phyloP scores from a whole-genome alignment of 441 rosid genomes.

The Theobroma grandiflorum region DNA sequence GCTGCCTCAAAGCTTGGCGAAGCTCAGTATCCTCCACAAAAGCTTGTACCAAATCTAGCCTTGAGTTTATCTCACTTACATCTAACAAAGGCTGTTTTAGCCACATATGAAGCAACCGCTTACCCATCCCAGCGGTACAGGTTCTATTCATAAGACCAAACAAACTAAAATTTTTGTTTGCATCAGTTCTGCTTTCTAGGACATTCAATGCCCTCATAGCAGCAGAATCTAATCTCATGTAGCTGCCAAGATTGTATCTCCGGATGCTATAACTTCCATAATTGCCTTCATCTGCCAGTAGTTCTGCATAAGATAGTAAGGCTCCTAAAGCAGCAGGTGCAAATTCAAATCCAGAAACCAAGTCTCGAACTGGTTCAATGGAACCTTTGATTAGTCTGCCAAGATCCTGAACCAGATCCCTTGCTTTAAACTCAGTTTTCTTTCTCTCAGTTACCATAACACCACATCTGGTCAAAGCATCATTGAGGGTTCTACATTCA shows the following conservation, averaged over 20 bases:
- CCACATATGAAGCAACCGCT: slow-evolving; percentile 94
- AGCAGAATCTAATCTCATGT: slow-evolving; percentile 94
- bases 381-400: slow-evolving; percentile 89
- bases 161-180: slow-evolving; percentile 95
- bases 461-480: slow-evolving; percentile 73
- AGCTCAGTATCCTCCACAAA: slow-evolving; percentile 93
- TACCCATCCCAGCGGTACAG: slow-evolving; percentile 98
- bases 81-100: slow-evolving; percentile 93
- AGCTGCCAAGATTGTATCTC: slow-evolving; percentile 73
- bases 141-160: slow-evolving; percentile 99
- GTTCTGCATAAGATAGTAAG: slow-evolving; percentile 77
- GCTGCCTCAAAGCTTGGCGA: slow-evolving; percentile 95
- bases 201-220: slow-evolving; percentile 97
- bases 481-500: slow-evolving; percentile 65
- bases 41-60: slow-evolving; percentile 92
- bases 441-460: slow-evolving; percentile 94
- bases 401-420: slow-evolving; percentile 93
- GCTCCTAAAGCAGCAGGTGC: slow-evolving; percentile 93
- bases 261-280: slow-evolving; percentile 77
- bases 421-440: slow-evolving; percentile 81
- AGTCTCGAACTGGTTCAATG: slow-evolving; percentile 84
- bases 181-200: slow-evolving; percentile 96
- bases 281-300: slow-evolving; percentile 84
- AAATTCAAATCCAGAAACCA: slow-evolving; percentile 82
- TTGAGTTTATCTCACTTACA: slow-evolving; percentile 70